These are phyloP conservation scores for Pythium apleroticum DNA, from an alignment of 352 stramenopile species.

Conservation along the genomic window DNA sequence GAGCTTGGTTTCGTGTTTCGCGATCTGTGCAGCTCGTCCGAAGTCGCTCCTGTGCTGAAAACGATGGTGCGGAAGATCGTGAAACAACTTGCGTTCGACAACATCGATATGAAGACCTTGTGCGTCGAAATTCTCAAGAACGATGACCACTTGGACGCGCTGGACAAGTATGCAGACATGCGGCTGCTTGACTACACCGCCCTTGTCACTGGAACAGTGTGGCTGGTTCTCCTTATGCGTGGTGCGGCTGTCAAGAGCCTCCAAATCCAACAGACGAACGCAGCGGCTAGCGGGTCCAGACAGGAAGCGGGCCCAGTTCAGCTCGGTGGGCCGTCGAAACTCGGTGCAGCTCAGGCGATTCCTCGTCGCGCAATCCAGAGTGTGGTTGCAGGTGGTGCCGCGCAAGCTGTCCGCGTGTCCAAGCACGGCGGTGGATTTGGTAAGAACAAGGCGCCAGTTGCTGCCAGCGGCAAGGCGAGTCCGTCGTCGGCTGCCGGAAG, in stretches of 20 bases:
- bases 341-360: slow-evolving; percentile 49
- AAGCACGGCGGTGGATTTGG: slow-evolving; percentile 31
- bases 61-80: slow-evolving; percentile 84
- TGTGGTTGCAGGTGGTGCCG: slow-evolving; percentile 11
- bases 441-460: slow-evolving; percentile 43
- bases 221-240: slow-evolving; percentile 75
- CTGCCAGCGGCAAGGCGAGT: slow-evolving; percentile 19
- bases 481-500: slow-evolving; percentile 4
- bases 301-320: slow-evolving; percentile 12
- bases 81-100: slow-evolving; percentile 79
- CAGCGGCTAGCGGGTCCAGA: slow-evolving; percentile 25
- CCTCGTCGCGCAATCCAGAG: slow-evolving; percentile 44
- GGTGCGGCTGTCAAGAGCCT: slow-evolving; percentile 81
- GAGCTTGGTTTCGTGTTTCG: slow-evolving; percentile 79
- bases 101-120: slow-evolving; percentile 79
- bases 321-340: slow-evolving; percentile 18
- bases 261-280: slow-evolving; percentile 80
- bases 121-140: slow-evolving; percentile 79
- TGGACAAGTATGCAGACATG: slow-evolving; percentile 57
- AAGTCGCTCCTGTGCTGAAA: slow-evolving; percentile 82
- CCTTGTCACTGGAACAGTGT: slow-evolving; percentile 73
- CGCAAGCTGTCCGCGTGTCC: slow-evolving; percentile 12
- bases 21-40: slow-evolving; percentile 67
- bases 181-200: slow-evolving; percentile 78
- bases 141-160: slow-evolving; percentile 66